Conservation (phyloP, 495 filamentous ascomycete species). For the Ramalina intermedia region DNA sequence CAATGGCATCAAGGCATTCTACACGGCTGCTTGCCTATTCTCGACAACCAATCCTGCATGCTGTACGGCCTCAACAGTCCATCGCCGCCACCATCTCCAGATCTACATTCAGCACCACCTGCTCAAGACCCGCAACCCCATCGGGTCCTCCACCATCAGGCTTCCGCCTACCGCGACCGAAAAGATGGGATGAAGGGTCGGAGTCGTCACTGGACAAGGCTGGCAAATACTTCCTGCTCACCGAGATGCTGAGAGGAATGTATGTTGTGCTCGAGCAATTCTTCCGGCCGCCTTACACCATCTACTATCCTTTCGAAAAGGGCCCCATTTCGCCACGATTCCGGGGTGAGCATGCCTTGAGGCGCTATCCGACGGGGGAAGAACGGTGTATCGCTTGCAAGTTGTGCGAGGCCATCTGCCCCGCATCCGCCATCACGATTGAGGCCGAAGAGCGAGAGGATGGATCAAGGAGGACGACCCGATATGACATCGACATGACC, state of each 20-base stretch:
- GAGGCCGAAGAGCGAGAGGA: constrained; percentile 97
- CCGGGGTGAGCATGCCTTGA: constrained; percentile 89
- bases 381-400: constrained; percentile 99
- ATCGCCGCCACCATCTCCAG: constrained; percentile 21
- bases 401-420: constrained; percentile 96
- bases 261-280: constrained; percentile 95
- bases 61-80: constrained; percentile 15
- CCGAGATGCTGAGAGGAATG: constrained; percentile 94
- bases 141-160: constrained; percentile 59
- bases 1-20: constrained; percentile 39
- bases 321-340: constrained; percentile 96
- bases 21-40: constrained; percentile 36
- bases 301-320: constrained; percentile 98
- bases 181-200: constrained; percentile 54
- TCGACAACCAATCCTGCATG: constrained; percentile 23
- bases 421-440: constrained; percentile 92
- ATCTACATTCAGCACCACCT: constrained; percentile 52
- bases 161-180: constrained; percentile 56
- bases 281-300: constrained; percentile 95
- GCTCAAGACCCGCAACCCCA: constrained; percentile 48
- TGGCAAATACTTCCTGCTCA: constrained; percentile 84
- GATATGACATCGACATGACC: constrained; percentile 99
- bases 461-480: constrained; percentile 82
- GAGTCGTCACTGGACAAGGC: constrained; percentile 66
- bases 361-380: constrained; percentile 91